These are phyloP conservation scores for Coniochaeta sp. DNA, from an alignment of 2,329 filamentous ascomycete genomes.

Conservation along the genomic window DNA sequence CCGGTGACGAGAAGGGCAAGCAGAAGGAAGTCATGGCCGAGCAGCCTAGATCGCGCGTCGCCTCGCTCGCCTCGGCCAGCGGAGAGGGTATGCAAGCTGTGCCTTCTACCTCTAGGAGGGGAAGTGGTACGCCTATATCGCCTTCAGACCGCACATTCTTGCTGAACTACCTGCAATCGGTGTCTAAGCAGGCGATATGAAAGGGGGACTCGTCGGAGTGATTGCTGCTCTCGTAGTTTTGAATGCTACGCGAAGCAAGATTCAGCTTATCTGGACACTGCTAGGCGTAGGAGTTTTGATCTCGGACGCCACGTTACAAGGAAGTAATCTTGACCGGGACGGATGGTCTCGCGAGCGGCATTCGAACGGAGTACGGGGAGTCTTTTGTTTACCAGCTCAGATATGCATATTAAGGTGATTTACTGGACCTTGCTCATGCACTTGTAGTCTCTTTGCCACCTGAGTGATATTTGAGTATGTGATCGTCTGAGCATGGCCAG, in stretches of 20 bases:
- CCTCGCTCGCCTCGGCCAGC: constrained; percentile 34
- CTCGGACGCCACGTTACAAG: background rate
- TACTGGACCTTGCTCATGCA: background rate
- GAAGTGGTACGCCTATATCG: constrained; percentile 49
- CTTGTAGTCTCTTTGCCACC: background rate
- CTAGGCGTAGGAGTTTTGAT: background rate
- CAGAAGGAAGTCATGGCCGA: constrained; percentile 15
- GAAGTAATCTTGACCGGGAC: background rate
- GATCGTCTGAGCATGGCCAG: background rate
- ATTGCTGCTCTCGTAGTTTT: background rate
- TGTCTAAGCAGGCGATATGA: constrained; percentile 28
- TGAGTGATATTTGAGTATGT: background rate
- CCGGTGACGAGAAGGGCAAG: constrained; percentile 18
- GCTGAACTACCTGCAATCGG: constrained; percentile 59
- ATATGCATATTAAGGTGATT: background rate
- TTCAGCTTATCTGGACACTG: background rate
- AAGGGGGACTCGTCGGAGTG: no score
- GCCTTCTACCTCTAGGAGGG: constrained; percentile 23
- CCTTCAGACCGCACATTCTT: constrained; percentile 70
- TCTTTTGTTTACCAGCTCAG: background rate
- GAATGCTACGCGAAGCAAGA: background rate
- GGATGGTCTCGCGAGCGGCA: background rate
- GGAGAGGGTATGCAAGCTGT: constrained; percentile 20
- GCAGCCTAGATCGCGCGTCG: constrained; percentile 26
- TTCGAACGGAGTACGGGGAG: background rate